A percentile compares a stretch with the other conserved stretches of the same genome.
These are phyloP conservation scores for Pisolithus tinctorius DNA, from an alignment of 768 basidiomycete species.

Conservation along the genomic window DNA sequence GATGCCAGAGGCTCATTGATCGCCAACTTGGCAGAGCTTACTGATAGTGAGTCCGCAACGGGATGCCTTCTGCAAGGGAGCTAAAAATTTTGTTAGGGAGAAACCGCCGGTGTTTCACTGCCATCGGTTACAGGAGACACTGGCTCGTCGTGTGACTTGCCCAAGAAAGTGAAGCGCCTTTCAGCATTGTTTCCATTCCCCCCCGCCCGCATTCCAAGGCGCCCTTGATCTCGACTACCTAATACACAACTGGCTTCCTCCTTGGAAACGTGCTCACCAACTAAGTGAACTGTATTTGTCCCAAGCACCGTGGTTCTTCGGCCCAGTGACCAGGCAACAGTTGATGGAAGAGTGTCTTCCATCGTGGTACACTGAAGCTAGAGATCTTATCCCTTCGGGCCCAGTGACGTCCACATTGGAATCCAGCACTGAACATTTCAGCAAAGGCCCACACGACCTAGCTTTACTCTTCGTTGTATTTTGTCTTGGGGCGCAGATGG, in stretches of 20 bases:
- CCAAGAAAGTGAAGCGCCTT: slow-evolving; percentile 19
- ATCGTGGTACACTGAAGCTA: slow-evolving; percentile 53
- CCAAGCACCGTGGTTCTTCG: slow-evolving; percentile 78
- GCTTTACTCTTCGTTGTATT: slow-evolving; percentile 58
- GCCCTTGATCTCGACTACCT: slow-evolving; percentile 40
- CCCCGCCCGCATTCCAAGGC: slow-evolving; percentile 26
- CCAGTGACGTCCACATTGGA: slow-evolving; percentile 19
- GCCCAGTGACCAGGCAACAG: slow-evolving; percentile 58
- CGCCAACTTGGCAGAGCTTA: slow-evolving; percentile 34
- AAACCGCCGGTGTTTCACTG: slow-evolving; percentile 7
- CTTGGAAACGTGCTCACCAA: slow-evolving; percentile 49
- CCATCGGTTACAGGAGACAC: not conserved
- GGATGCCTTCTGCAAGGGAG: not conserved
- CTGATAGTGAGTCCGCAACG: slow-evolving; percentile 40
- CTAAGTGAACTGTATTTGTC: slow-evolving; percentile 66
- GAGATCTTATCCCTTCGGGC: slow-evolving; percentile 18
- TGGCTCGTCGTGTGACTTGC: slow-evolving; percentile 11
- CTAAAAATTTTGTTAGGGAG: slow-evolving; percentile 17
- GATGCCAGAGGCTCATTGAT: not conserved
- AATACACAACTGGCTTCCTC: slow-evolving; percentile 46
- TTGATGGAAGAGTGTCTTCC: slow-evolving; percentile 61
- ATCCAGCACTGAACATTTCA: not conserved
- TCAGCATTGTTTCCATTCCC: slow-evolving; percentile 48
- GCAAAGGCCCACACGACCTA: slow-evolving; percentile 48
- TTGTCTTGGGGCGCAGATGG: slow-evolving; percentile 56